Base-by-base conservation (phyloP, 2,329 filamentous ascomycete species). In the Tolypocladium ovalisporum region DNA sequence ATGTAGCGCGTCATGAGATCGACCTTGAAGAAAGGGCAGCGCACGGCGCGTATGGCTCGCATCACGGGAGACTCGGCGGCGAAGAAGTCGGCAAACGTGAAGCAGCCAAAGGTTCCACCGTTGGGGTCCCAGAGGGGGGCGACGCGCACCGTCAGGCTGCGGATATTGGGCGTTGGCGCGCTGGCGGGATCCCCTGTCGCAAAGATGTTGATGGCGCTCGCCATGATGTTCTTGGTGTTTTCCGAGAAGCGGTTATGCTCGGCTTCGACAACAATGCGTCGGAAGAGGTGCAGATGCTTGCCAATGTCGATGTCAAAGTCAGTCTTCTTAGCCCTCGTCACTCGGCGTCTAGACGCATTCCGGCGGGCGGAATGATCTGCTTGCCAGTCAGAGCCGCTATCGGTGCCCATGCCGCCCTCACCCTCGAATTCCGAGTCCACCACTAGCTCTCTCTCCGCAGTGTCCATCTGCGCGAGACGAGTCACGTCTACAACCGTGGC, bases 131-230 rank as follows among this genome's bases (percentile, higher is more conserved):
- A 58, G 19, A 52, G 59, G 1, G 73, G 73, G 19, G 67, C 67
- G 52, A 80, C 62, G 37, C 75, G 69, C 52, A 81, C 65, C 3
- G 70, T 73, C 29, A 81, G 63, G 1, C 71, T 77, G 57, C 74
- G 68, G 3, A 81, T 65, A 52, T 67, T 67, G 2, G 58, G 57
- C 12, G 56, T 19, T 6, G 64, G 56, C 0, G 59, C 64, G 2
- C 53, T 53, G 0, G 54, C 37, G 40, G 63, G 49, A 36, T 32
- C 9, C 2, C 9, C n/a, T 13, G 52, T 52, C 10, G 62, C 63
- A 61, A 78, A 78, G 54, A 70, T 64, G 34, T 63, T 57, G 37
- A 79, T 68, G 9, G 75, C 74, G 3, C 62, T 56, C 1, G 68
- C 67, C 66, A 78, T 71, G 54, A 63, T 63, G 1, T 59, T 39